phyloP scores from a whole-genome alignment of 2,329 filamentous ascomycete species.

The Penicillium digitatum region DNA sequence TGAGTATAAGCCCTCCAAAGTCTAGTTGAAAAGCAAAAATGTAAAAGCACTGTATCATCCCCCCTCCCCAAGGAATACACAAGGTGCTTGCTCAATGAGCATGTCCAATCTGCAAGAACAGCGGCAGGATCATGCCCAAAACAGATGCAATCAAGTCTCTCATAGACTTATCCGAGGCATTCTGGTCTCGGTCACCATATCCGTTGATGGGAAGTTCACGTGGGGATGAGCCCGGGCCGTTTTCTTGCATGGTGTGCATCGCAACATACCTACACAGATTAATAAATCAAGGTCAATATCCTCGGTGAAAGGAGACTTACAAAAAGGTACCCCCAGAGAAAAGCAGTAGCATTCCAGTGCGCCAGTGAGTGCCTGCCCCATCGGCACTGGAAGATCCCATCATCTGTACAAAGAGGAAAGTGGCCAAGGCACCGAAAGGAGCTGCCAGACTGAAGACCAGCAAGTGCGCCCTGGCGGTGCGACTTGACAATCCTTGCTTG shows the following conservation, averaged over 20 bases:
- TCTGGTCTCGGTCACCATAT: constrained; percentile 40
- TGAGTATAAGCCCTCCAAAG: constrained; percentile 21
- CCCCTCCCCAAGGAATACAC: not conserved
- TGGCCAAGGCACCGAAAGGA: constrained; percentile 76
- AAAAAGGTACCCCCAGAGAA: constrained; percentile 95
- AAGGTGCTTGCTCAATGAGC: constrained; percentile 34
- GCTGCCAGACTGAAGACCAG: constrained; percentile 89
- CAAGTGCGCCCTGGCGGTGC: constrained; percentile 76
- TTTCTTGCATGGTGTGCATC: constrained; percentile 96
- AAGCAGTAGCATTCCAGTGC: constrained; percentile 87
- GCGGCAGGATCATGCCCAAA: constrained; percentile 46
- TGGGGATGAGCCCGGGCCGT: constrained; percentile 31
- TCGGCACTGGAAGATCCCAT: constrained; percentile 53
- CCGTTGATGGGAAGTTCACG: constrained; percentile 40
- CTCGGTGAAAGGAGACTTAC: constrained; percentile 51
- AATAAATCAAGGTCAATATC: constrained; percentile 15
- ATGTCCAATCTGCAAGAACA: constrained; percentile 48
- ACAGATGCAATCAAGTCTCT: constrained; percentile 45
- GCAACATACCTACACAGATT: constrained; percentile 70
- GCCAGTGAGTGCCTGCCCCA: constrained; percentile 68
- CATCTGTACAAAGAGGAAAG: constrained; percentile 74
- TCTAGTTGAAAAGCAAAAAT: constrained; percentile 6
- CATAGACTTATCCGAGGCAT: constrained; percentile 41
- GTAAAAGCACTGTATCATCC: not conserved
- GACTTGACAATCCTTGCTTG: constrained; percentile 85